Evolutionary conservation across 176 grass and related monocot genomes (phyloP).

Genomic region (Aechmea fasciata): DNA sequence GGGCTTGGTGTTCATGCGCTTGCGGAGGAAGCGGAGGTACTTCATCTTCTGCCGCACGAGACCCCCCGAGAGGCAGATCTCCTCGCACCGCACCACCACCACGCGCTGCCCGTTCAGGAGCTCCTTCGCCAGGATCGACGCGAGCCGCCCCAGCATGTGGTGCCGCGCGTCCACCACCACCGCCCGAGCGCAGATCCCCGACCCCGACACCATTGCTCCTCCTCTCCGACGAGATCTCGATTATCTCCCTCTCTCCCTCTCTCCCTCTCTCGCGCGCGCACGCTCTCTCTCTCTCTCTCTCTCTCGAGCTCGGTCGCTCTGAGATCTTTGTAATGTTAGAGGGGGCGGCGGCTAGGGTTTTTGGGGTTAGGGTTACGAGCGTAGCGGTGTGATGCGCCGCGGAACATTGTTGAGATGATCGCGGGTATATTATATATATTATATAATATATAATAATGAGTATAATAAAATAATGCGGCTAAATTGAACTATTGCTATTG

Average conservation of each 20-base stretch:
- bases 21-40: constrained; percentile 38
- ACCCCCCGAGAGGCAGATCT: constrained; percentile 31
- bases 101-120: constrained; percentile 29
- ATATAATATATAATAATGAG: too few relatives aligned
- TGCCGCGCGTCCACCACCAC: constrained; percentile 30
- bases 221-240: neutral
- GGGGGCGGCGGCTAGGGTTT: neutral
- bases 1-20: constrained; percentile 45
- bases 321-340: neutral
- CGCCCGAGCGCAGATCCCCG: constrained; percentile 17
- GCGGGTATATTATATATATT: too few relatives aligned
- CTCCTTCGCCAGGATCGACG: constrained; percentile 32
- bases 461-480: too few relatives aligned
- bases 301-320: constrained; percentile 1
- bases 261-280: too few relatives aligned
- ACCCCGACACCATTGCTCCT: constrained; percentile 28
- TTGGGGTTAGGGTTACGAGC: neutral
- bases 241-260: too few relatives aligned
- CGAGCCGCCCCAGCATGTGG: constrained; percentile 28
- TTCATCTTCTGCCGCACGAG: constrained; percentile 45
- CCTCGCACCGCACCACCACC: constrained; percentile 33
- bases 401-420: neutral
- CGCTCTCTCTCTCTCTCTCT: constrained; percentile 4
- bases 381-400: neutral
- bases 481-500: too few relatives aligned